Evolutionary conservation across 2,329 filamentous ascomycete genomes (phyloP).

Genomic region (Pseudogymnoascus destructans): DNA sequence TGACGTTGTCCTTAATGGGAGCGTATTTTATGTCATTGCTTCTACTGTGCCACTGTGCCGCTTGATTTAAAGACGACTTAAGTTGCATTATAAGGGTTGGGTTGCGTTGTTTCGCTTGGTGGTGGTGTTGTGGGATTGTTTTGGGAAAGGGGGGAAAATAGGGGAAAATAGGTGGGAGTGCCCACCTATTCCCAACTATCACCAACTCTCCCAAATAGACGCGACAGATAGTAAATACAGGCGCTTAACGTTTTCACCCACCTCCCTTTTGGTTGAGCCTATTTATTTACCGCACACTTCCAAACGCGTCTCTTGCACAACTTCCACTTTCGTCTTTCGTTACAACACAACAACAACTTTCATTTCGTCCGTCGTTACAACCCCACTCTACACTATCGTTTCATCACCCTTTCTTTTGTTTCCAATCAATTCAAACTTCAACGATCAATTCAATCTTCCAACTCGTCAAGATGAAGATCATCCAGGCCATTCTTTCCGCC

Average conservation of each 20-base stretch:
- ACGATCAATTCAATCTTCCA: constrained; percentile 9
- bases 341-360: background rate
- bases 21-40: background rate
- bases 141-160: background rate
- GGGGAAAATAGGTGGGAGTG: background rate
- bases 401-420: background rate
- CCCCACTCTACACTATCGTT: background rate
- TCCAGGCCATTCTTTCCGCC: constrained; percentile 21
- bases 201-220: background rate
- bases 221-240: background rate
- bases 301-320: background rate
- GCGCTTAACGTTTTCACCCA: background rate
- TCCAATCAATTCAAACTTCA: background rate
- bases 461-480: constrained; percentile 23
- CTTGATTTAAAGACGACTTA: background rate
- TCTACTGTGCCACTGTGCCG: constrained; percentile 4
- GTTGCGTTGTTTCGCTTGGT: background rate
- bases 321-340: background rate
- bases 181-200: background rate
- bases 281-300: background rate
- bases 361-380: background rate
- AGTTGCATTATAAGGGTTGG: background rate
- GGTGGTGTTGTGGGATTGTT: background rate
- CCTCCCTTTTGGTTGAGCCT: background rate
- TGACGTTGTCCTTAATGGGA: background rate